Evolutionary conservation across 257 asterid species (phyloP).

Genomic region (Solanum virginianum): DNA sequence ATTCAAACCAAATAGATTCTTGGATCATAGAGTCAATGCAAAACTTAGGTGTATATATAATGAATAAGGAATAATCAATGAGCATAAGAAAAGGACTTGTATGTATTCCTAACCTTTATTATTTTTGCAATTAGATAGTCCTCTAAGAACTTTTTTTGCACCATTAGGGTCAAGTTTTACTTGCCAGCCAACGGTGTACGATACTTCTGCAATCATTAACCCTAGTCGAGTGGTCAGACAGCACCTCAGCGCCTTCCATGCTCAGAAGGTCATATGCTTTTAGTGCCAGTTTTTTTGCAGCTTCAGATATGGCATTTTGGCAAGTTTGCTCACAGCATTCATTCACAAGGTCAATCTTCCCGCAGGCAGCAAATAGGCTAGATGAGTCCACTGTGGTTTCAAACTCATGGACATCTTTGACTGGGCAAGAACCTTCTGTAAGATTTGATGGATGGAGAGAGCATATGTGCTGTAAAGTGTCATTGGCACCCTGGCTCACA

Average conservation of each 20-base stretch:
- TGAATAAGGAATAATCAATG: not conserved
- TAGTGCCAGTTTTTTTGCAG: constrained; percentile 72
- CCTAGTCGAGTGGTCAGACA: constrained; percentile 59
- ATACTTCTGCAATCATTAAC: constrained; percentile 70
- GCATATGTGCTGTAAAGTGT: constrained; percentile 57
- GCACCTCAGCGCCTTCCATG: constrained; percentile 35
- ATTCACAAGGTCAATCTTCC: constrained; percentile 67
- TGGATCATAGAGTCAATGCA: not conserved
- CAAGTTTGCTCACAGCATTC: constrained; percentile 96
- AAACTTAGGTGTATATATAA: not conserved
- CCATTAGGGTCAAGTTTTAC: constrained; percentile 70
- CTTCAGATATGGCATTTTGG: constrained; percentile 80
- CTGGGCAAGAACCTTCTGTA: constrained; percentile 90
- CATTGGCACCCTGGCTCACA: constrained; percentile 84
- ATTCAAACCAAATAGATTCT: too few species aligned
- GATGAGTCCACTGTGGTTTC: constrained; percentile 66
- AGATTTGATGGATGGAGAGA: constrained; percentile 71
- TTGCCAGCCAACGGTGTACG: constrained; percentile 86
- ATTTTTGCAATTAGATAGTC: constrained; percentile 80
- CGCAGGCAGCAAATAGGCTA: constrained; percentile 73
- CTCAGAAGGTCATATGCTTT: constrained; percentile 54
- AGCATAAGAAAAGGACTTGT: not conserved
- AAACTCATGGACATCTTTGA: constrained; percentile 55
- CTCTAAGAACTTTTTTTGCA: constrained; percentile 88
- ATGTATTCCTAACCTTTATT: constrained; percentile 55